Evolutionary conservation across 148 eudicot species (phyloP), one percentile per base, ranked within the genome.

Genomic region (Vaccinium myrtillus): DNA sequence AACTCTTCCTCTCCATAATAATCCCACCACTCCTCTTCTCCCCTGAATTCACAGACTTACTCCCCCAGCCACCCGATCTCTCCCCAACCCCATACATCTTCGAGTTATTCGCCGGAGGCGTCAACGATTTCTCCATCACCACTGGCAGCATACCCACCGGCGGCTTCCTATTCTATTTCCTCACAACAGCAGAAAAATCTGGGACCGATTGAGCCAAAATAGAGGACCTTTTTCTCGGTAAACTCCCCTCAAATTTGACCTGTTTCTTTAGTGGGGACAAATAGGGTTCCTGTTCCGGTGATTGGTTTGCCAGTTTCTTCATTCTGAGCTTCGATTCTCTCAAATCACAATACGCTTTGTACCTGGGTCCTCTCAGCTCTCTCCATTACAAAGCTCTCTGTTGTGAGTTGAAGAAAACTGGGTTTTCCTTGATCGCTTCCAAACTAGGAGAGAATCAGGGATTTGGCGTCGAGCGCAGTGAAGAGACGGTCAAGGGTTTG

Each of bases 191-290:
- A 12, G 89, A 85, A 83, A 96, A 96, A 85, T 96, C 97, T 15
- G 98, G 98, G 76, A 96, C 99, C 12, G 98, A 96, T 83, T 94
- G 99, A 2, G 97, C 88, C 69, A 96, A 67, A 88, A 83, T 87
- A 49, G 94, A 94, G 86, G 83, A 82, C 85, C 88, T 89, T 84
- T 82, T 90, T 82, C 85, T 19, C 61, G 83, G 78, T 11, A 88
- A 73, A 78, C 78, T 87, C n/a, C 82, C 89, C 71, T 85, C 89
- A 89, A 94, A 88, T 54, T 88, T 92, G 54, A 88, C 91, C 25
- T 88, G 88, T 81, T 94, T 94, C 85, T 87, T 93, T 6, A 90
- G 94, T 1, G 95, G 94, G 23, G 90, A 87, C 15, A 78, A 58
- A 32, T 82, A 69, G 5, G 83, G 75, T 77, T 54, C 85, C n/a